phyloP scores from a whole-genome alignment of 331 rosid genomes.

The Malus hybrid region DNA sequence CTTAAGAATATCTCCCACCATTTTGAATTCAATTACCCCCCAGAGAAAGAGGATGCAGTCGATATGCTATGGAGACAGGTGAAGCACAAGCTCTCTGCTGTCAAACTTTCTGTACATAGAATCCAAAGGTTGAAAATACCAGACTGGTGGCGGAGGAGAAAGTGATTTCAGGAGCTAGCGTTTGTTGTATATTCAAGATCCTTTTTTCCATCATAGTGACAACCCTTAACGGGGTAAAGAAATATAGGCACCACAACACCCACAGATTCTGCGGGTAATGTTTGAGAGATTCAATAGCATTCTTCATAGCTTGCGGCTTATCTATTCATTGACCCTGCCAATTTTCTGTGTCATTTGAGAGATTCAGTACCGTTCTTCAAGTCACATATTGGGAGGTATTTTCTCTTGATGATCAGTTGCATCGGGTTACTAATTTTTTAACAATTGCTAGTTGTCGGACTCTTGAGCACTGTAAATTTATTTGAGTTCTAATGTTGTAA shows the following conservation, averaged over 20 bases:
- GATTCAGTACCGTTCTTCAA: neutral
- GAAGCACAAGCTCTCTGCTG: constrained; percentile 72
- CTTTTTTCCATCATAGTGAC: constrained; percentile 13
- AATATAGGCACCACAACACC: neutral
- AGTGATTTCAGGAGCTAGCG: constrained; percentile 31
- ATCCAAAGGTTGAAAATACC: constrained; percentile 74
- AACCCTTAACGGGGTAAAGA: constrained; percentile 17
- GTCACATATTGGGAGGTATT: neutral
- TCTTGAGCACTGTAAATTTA: neutral
- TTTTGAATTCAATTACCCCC: constrained; percentile 90
- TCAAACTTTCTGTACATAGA: constrained; percentile 65
- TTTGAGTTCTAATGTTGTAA: neutral
- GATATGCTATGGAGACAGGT: constrained; percentile 97
- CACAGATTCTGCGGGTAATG: neutral
- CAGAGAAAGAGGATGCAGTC: constrained; percentile 72
- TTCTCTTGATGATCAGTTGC: neutral
- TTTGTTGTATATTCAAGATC: constrained; percentile 35
- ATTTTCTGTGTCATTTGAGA: neutral
- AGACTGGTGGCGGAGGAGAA: constrained; percentile 68
- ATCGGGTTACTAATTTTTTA: neutral
- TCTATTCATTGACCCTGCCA: neutral
- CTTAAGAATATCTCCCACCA: constrained; percentile 66
- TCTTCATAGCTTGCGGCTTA: neutral
- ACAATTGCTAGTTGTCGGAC: neutral
- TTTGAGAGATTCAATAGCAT: constrained; percentile 9